Conservation (phyloP, 495 filamentous ascomycete genomes). For the Chaetomium fimeti region DNA sequence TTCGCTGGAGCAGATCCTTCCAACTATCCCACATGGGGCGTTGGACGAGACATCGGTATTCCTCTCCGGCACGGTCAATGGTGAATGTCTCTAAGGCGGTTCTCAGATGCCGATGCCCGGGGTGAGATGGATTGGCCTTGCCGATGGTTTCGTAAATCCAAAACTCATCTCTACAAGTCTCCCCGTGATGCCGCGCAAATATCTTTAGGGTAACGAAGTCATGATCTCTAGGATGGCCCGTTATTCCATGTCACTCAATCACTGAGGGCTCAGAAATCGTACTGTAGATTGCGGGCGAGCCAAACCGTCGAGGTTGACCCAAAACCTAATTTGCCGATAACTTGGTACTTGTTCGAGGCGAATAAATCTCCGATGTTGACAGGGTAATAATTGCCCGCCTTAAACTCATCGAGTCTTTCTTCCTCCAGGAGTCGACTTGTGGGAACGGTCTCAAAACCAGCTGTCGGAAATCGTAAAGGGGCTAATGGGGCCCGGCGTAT, state of each 20-base stretch:
- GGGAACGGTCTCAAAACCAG: not conserved
- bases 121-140: slow-evolving; percentile 37
- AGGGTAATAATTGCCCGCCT: slow-evolving; percentile 41
- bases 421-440: not conserved
- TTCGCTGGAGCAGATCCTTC: slow-evolving; percentile 31
- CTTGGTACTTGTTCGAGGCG: slow-evolving; percentile 46
- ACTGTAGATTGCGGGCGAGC: slow-evolving; percentile 54
- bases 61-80: slow-evolving; percentile 37
- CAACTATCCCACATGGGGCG: slow-evolving; percentile 42
- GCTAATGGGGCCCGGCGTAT: not conserved
- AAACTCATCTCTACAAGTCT: slow-evolving; percentile 30
- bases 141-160: slow-evolving; percentile 36
- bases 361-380: slow-evolving; percentile 52
- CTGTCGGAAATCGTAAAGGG: not conserved
- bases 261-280: slow-evolving; percentile 24
- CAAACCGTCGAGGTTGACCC: slow-evolving; percentile 55
- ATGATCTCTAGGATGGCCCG: not conserved
- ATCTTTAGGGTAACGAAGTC: slow-evolving; percentile 6
- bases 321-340: slow-evolving; percentile 55
- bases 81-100: slow-evolving; percentile 44
- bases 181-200: not conserved
- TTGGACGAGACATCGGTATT: slow-evolving; percentile 45
- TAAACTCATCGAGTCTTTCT: slow-evolving; percentile 3
- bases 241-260: not conserved
- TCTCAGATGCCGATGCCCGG: slow-evolving; percentile 41